phyloP scores from a whole-genome alignment of 2,329 filamentous ascomycete genomes.

The Monosporascus ibericus region DNA sequence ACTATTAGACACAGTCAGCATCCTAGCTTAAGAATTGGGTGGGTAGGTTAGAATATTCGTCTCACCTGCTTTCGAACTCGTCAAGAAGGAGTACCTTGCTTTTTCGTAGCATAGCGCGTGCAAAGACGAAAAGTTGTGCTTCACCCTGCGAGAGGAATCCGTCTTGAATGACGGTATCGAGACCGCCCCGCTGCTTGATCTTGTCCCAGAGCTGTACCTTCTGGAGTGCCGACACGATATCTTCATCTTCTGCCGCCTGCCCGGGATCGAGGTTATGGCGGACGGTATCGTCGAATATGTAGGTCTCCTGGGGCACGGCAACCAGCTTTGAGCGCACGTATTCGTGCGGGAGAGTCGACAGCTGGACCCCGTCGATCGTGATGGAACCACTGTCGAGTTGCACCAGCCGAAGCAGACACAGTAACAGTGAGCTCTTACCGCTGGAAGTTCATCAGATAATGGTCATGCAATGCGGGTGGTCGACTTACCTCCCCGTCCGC shows the following conservation, averaged over 20 bases:
- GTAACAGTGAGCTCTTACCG: not conserved
- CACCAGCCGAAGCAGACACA: conserved; percentile 1
- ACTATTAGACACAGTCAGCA: no score
- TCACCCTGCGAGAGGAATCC: no score
- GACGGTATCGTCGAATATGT: not conserved
- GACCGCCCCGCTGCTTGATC: not conserved
- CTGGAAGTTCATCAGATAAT: not conserved
- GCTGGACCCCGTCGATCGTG: conserved; percentile 1
- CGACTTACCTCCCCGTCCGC: conserved; percentile 19
- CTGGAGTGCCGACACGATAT: not conserved
- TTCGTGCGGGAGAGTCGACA: not conserved
- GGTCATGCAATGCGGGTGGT: not conserved
- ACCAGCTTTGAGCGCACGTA: not conserved
- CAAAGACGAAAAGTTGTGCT: no score
- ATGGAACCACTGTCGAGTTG: conserved; percentile 1
- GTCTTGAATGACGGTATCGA: no score
- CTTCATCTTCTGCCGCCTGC: not conserved
- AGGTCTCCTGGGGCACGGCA: conserved; percentile 1
- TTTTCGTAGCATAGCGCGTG: no score
- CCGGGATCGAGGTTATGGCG: conserved; percentile 1
- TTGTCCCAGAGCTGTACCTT: conserved; percentile 1
- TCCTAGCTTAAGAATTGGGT: no score
- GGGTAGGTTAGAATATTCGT: no score
- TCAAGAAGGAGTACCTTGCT: no score
- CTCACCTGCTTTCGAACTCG: no score